A percentile compares a stretch with the other conserved stretches of the same genome.
These are phyloP conservation scores for Mycosphaerella arachidis DNA, from an alignment of 2,329 filamentous ascomycete species.

Conservation along the genomic window DNA sequence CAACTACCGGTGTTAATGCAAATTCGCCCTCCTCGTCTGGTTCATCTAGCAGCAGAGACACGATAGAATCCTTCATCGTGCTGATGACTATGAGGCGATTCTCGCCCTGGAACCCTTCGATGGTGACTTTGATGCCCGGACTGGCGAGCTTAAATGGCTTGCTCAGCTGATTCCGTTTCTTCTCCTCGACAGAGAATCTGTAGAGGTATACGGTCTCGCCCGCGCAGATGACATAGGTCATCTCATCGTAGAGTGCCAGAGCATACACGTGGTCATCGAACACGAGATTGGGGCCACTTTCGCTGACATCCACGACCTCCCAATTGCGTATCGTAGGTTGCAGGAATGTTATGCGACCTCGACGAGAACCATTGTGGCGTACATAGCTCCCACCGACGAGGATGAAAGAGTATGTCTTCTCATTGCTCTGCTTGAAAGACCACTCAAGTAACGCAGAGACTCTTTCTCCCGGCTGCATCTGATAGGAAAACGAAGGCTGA, in stretches of 20 bases:
- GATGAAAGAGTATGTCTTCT: slow-evolving; percentile 58
- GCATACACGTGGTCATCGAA: slow-evolving; percentile 52
- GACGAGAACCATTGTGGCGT: slow-evolving; percentile 27
- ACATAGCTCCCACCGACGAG: slow-evolving; percentile 51
- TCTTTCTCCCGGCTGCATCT: slow-evolving; percentile 53
- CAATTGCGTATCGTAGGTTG: slow-evolving; percentile 30
- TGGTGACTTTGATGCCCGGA: slow-evolving; percentile 48
- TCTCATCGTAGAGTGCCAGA: slow-evolving; percentile 51
- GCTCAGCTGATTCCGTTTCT: slow-evolving; percentile 28
- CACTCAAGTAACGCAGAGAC: slow-evolving; percentile 62
- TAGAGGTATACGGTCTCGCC: slow-evolving; percentile 41
- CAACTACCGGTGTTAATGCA: slow-evolving; percentile 25
- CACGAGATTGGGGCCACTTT: slow-evolving; percentile 42
- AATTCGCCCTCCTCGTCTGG: slow-evolving; percentile 33
- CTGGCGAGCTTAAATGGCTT: slow-evolving; percentile 30
- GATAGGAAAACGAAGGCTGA: slow-evolving; percentile 10
- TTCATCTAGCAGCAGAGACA: slow-evolving; percentile 42
- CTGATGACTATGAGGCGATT: slow-evolving; percentile 50
- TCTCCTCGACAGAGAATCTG: slow-evolving; percentile 32
- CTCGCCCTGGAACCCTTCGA: slow-evolving; percentile 23
- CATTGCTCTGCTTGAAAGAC: slow-evolving; percentile 43
- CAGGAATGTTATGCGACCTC: slow-evolving; percentile 46
- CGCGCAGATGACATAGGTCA: slow-evolving; percentile 51
- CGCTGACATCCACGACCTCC: slow-evolving; percentile 50
- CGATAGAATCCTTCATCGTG: slow-evolving; percentile 51